Base-by-base conservation (phyloP, 176 grass and related monocot species). In the Oryza rufipogon region DNA sequence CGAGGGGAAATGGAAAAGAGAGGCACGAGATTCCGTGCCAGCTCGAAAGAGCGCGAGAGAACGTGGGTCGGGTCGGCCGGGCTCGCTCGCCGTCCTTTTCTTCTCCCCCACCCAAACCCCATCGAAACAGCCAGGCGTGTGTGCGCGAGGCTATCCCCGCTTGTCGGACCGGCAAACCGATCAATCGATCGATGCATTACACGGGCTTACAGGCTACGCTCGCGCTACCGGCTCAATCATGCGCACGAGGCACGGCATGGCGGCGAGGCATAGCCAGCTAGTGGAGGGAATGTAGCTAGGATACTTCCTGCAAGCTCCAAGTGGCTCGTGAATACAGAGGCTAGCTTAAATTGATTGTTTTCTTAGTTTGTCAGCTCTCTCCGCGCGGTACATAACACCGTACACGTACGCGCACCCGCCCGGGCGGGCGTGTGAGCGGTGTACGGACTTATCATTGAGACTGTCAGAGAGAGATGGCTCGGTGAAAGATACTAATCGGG, bases 31-130 rank as follows among this genome's bases (percentile, higher is more conserved):
- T 90, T 87, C 89, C 68, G 28, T 33, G 70, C 80, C 89, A 90
- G 89, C 80, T 87, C 80, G 66, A 87, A 87, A 87, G 88, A 90
- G 80, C 1, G 32, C 23, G 84, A 30, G 68, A 70, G 89, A 87
- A 87, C 89, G 75, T 90, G 88, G 80, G 84, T 28, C 64, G 60
- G 74, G 68, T 79, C 70, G 74, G 64, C 20, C 28, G n/a, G 54
- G n/a, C 0, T 44, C 22, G 81, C 25, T n/a, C 58, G 69, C 81
- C 82, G 30, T 78, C 73, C 67, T 58, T 76, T 64, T 78, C 73
- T 38, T 64, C 71, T 85, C 68, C 75, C 61, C 75, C 16, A 41
- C 84, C 66, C 83, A 30, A 33, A 23, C 45, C 45, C 45, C 12
- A 11, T 1, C 58, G 30, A 33, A 70, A 28, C 70, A 66, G 68